These are phyloP conservation scores for Oryza meyeriana DNA, from an alignment of 176 grass and related monocot genomes.

Conservation along the genomic window DNA sequence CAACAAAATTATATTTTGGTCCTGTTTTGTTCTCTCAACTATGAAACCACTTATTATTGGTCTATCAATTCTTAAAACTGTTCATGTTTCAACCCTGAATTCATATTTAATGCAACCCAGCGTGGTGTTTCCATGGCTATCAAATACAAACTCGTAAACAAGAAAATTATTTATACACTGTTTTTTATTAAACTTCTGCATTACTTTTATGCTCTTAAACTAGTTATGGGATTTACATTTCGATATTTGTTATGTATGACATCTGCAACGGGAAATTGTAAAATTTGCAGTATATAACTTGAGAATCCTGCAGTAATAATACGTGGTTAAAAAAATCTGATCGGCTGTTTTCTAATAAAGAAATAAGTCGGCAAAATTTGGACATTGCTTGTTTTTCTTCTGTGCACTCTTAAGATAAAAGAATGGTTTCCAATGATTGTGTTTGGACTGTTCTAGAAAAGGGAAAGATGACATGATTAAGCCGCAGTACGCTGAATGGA, in stretches of 20 bases:
- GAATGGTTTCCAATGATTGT: neutral
- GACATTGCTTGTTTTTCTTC: neutral
- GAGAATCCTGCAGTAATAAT: no score
- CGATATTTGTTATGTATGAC: neutral
- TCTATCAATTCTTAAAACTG: no score
- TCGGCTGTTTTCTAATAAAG: neutral
- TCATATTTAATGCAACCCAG: neutral
- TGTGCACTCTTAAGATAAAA: neutral
- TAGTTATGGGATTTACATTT: neutral
- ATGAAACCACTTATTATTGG: no score
- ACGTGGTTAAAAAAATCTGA: neutral
- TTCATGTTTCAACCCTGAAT: no score
- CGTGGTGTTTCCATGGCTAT: neutral
- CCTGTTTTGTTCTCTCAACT: no score
- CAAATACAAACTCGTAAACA: neutral
- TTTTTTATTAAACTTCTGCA: neutral
- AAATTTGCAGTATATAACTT: no score
- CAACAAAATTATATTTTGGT: no score
- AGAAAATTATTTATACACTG: neutral
- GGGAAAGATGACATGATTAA: neutral
- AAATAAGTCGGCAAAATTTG: neutral
- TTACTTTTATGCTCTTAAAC: neutral
- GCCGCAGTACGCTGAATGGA: neutral
- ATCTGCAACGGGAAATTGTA: neutral
- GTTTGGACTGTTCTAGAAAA: constrained; percentile 8